Evolutionary conservation across 129 eudicot genomes (phyloP).

Genomic region (Flaveria brownii): DNA sequence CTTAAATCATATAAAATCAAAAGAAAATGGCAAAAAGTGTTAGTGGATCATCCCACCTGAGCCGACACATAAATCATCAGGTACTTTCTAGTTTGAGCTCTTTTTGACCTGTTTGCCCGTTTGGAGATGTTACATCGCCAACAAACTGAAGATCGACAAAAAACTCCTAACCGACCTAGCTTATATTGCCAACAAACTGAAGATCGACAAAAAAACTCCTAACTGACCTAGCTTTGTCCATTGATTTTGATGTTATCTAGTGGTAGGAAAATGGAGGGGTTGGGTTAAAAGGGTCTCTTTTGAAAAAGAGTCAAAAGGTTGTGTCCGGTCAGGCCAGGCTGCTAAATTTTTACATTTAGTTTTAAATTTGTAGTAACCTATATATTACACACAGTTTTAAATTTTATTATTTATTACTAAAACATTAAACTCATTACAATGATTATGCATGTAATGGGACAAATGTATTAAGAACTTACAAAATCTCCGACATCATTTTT

Average conservation of each 20-base stretch:
- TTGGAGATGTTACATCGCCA: neutral
- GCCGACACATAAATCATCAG: too few species aligned
- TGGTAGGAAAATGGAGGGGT: neutral
- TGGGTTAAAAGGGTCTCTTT: neutral
- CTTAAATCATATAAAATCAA: neutral
- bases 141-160: neutral
- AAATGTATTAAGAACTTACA: neutral
- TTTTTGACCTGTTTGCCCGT: neutral
- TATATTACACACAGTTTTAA: neutral
- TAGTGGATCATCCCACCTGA: neutral
- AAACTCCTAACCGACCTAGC: neutral
- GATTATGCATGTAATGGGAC: neutral
- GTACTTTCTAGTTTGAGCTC: neutral
- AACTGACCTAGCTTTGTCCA: neutral
- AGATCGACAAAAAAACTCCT: neutral
- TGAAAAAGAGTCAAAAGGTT: neutral
- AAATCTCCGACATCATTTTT: neutral
- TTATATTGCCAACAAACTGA: neutral
- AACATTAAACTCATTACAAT: neutral
- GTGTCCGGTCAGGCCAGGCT: neutral
- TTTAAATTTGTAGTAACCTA: neutral
- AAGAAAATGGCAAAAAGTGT: neutral
- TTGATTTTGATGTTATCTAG: neutral
- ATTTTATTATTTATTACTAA: neutral
- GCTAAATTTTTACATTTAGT: neutral